Percentiles rank a stretch among this genome's conserved stretches.
These are phyloP conservation scores for Bombardia bombarda DNA, from an alignment of 495 filamentous ascomycete genomes.

Conservation along the genomic window DNA sequence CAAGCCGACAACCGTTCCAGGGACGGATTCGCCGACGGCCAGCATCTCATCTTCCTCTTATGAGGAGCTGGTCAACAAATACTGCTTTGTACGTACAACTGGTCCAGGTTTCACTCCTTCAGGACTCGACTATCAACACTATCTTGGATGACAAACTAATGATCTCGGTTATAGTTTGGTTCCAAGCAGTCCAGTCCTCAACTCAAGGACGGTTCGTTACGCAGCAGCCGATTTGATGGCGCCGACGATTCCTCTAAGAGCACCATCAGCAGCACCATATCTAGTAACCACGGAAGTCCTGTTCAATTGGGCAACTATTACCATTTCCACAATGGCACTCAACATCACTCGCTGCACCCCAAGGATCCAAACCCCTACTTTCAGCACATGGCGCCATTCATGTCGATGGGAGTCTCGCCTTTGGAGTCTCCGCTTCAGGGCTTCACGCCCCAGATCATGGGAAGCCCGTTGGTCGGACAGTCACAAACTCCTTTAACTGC, in stretches of 20 bases:
- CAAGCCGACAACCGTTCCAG: slow-evolving; percentile 13
- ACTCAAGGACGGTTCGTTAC: slow-evolving; percentile 24
- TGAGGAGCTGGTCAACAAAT: slow-evolving; percentile 91
- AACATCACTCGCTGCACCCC: slow-evolving; percentile 29
- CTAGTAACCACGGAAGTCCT: slow-evolving; percentile 31
- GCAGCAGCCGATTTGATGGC: slow-evolving; percentile 24
- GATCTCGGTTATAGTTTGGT: slow-evolving; percentile 27
- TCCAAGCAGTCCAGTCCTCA: slow-evolving; percentile 35
- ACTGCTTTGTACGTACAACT: slow-evolving; percentile 87
- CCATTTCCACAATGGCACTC: slow-evolving; percentile 23
- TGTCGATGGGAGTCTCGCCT: slow-evolving; percentile 21
- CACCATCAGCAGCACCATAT: slow-evolving; percentile 22
- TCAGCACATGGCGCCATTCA: slow-evolving; percentile 9
- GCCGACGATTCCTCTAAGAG: slow-evolving; percentile 19
- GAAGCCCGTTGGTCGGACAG: slow-evolving; percentile 8
- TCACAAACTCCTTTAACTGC: slow-evolving; percentile 1
- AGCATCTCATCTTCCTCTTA: slow-evolving; percentile 75
- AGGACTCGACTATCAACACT: too few relatives aligned
- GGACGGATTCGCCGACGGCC: slow-evolving; percentile 30
- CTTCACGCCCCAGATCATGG: slow-evolving; percentile 13
- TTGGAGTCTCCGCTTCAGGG: slow-evolving; percentile 20
- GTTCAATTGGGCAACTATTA: slow-evolving; percentile 23
- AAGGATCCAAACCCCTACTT: slow-evolving; percentile 29
- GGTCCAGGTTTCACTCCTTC: too few relatives aligned
- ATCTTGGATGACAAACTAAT: slow-evolving; percentile 9